Evolutionary conservation across 345 rosid species (phyloP).

Genomic region (Cardamine resedifolia): DNA sequence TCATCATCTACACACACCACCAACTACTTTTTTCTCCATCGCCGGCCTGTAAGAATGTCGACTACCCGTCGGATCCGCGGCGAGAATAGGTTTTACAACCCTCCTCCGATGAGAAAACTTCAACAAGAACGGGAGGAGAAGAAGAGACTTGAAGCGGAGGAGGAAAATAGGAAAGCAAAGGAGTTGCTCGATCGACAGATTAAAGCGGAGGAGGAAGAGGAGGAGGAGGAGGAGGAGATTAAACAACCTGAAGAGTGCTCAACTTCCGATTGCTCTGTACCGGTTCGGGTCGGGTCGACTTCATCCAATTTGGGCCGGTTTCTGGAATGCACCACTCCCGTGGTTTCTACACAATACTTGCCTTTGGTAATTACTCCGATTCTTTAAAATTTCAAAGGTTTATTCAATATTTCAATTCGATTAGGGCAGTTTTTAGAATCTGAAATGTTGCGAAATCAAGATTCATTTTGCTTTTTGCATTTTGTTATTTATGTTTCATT

Average conservation of each 20-base stretch:
- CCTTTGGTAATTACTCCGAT: constrained; percentile 55
- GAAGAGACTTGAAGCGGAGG: constrained; percentile 39
- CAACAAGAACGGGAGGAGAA: constrained; percentile 37
- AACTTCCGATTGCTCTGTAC: constrained; percentile 43
- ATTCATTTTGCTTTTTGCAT: not conserved
- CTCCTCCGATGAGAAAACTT: constrained; percentile 47
- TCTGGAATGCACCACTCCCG: constrained; percentile 73
- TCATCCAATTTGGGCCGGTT: constrained; percentile 78
- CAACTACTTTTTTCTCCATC: constrained; percentile 19
- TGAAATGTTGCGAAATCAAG: not conserved
- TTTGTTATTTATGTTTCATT: not conserved
- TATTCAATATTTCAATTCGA: not conserved
- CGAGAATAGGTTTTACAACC: constrained; percentile 54
- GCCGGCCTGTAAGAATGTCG: constrained; percentile 29
- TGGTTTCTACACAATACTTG: constrained; percentile 56
- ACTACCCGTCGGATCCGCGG: constrained; percentile 40
- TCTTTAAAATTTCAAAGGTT: not conserved
- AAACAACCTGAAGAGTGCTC: constrained; percentile 44
- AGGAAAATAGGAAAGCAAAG: constrained; percentile 19
- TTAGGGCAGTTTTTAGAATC: not conserved
- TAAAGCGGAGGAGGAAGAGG: constrained; percentile 21
- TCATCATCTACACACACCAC: not conserved
- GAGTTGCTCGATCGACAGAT: constrained; percentile 20
- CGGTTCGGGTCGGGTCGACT: constrained; percentile 35
- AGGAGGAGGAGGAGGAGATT: constrained; percentile 27